Base-by-base conservation (phyloP, 202 grass and related monocot genomes). In the Panicum virgatum region DNA sequence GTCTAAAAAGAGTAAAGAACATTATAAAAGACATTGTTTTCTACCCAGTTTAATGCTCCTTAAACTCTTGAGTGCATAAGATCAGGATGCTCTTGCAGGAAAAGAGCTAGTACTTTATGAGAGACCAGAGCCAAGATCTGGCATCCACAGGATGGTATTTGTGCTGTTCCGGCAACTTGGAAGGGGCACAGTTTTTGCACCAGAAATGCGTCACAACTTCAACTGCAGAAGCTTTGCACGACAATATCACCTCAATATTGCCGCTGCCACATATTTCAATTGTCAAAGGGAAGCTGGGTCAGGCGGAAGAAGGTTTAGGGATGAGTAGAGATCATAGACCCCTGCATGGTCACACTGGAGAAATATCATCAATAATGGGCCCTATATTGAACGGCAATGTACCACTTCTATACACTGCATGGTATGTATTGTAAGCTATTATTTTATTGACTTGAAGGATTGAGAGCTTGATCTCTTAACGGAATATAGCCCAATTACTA, bases 71-170 rank as follows among this genome's bases (percentile, higher is more conserved):
- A 82, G 27, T 60, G 69, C 15, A 61, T 88, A 80, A 82, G 45
- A 42, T 5, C 12, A 13, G 42, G 2, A 77, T 79, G 10, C 11
- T 45, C 34, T 83, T 83, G 78, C 86, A 97, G 92, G 92, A 62
- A 57, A 79, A 53, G 95, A 98, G 80, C 7, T 88, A 5, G 0
- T 83, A 46, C 43, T 85, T 58, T 94, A 94, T 84, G 95, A 98
- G 77, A 78, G 27, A 1, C 92, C 90, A 15, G 81, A 89, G 27
- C 95, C 92, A 57, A 83, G 84, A 62, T 84, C 86, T 44, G 95
- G 95, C 27, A 98, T 98, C 60, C 95, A 98, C n/a, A 38, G 88
- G 77, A 76, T 98, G 72, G 86, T 98, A 73, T 88, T 98, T 62
- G 92, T 90, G 67, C 45, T 98, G 50, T 80, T 86, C 76, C 76